Base-by-base conservation (phyloP, 2,329 filamentous ascomycete species). In the Mycosphaerelloides madeirae region DNA sequence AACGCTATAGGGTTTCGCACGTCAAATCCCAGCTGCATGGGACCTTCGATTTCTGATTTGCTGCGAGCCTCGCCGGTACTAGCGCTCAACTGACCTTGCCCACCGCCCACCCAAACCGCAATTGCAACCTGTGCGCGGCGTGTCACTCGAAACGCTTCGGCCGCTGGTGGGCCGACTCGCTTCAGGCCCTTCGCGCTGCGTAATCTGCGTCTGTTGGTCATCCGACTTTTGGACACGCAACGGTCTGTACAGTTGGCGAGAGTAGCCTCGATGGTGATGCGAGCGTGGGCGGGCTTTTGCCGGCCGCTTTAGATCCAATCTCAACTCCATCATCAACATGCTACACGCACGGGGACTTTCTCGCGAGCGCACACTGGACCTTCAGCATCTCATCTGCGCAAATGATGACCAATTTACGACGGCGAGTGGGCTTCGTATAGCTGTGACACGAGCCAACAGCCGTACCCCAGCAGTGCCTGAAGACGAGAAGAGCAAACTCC, bases 361-460 rank as follows among this genome's bases (percentile, higher is more conserved):
- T 25, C 9, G 22, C 9, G 6, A 25, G 22, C 22, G 9, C 22
- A 25, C 22, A 9, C 22, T 6, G 22, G 9, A 9, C n/a, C n/a
- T n/a, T n/a, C n/a, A n/a, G n/a, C n/a, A n/a, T n/a, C n/a, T 33
- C 31, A 15, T 35, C 6, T 35, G 33, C 33, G 33, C 33, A 35
- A 25, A 38, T 43, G 34, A 28, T 38, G 15, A 43, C 33, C 41
- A 43, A 43, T 43, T 22, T 43, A 38, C 32, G 18, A 20, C 34
- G 25, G 19, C 29, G 38, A 28, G 19, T 41, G 29, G 31, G 38
- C 18, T 36, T 43, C 33, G 41, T 38, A 38, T 38, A 38, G 41
- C 25, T 16, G 41, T 18, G n/a, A 38, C 41, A 31, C 33, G 41
- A 43, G 33, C 41, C 41, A 43, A 22, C 25, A 16, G 15, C 9